Evolutionary conservation across 2,329 filamentous ascomycete species (phyloP), one percentile per base, ranked within the genome.

Genomic region (Scedosporium boydii): DNA sequence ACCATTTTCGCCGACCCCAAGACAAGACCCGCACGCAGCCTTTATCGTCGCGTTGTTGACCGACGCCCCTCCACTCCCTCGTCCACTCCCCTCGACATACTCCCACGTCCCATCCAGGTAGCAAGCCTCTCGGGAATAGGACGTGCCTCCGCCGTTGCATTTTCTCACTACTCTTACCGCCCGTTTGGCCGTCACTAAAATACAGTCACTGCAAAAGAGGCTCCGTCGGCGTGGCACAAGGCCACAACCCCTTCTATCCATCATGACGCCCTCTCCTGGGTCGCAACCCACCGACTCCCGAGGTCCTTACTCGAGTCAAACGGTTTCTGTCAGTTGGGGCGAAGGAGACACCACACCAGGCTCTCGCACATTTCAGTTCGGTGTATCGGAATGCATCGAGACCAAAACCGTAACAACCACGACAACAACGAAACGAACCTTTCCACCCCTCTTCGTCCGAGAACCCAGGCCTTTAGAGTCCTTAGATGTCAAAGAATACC

Each of bases 401-500:
- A 87, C 85, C 16, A 87, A 85, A 72, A 87, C 84, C 10, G 86
- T 96, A 65, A 96, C 93, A 1, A 97, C 93, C 0, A 97, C 93
- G 0, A 97, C 92, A 0, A 96, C 91, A 0, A 96, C 93, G 1
- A 90, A 91, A 66, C 87, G 73, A 81, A 91, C 75, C 75, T 96
- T 95, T 67, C 93, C 93, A 57, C 91, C 91, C n/a, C 80, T 97
- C 63, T 80, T 90, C 62, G 85, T 96, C 67, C 87, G 86, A 66
- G 84, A 90, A 64, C 88, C 91, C 26, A 84, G 85, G 61, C 84
- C 86, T 60, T 81, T 92, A 41, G 79, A 83, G 64, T 82, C 87
- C 61, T 84, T 96, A 63, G 92, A 98, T 74, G 82, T 88, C 14
- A 96, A 96, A 73, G 86, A 95, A 69, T 99, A 96, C 73, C 95